phyloP scores from a whole-genome alignment of 1,139 yeast genomes.

The Magnusiomyces sp. region DNA sequence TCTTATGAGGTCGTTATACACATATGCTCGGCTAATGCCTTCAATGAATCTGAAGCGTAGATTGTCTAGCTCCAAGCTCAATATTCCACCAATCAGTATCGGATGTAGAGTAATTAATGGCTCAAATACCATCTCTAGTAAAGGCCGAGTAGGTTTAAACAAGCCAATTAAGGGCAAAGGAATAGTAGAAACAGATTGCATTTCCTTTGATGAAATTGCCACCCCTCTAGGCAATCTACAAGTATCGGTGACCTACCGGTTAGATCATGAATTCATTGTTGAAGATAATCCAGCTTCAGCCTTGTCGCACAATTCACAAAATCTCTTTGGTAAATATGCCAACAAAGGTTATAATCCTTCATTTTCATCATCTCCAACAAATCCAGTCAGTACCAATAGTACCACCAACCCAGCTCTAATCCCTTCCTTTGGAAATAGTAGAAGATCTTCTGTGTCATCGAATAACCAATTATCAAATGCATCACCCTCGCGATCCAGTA shows the following conservation, averaged over 20 bases:
- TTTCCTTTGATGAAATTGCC: slow-evolving; percentile 56
- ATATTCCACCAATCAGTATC: slow-evolving; percentile 36
- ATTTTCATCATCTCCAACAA: not conserved
- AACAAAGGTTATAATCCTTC: no score
- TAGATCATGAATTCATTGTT: slow-evolving; percentile 57
- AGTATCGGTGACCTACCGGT: slow-evolving; percentile 71
- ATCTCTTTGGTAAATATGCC: no score
- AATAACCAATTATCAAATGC: not conserved
- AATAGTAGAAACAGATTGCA: slow-evolving; percentile 50
- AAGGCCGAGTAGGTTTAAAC: slow-evolving; percentile 78
- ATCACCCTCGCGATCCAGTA: slow-evolving; percentile 9
- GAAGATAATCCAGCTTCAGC: slow-evolving; percentile 36
- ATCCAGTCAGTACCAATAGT: not conserved
- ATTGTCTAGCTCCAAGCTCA: slow-evolving; percentile 35
- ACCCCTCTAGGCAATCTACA: slow-evolving; percentile 69
- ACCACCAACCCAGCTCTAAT: no score
- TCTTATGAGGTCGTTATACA: slow-evolving; percentile 64
- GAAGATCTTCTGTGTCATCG: slow-evolving; percentile 2
- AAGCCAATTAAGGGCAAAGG: slow-evolving; percentile 45
- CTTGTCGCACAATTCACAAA: no score
- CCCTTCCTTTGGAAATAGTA: not conserved
- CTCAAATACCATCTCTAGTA: slow-evolving; percentile 63
- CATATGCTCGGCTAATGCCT: slow-evolving; percentile 63
- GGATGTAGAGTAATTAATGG: slow-evolving; percentile 70
- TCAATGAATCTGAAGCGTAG: slow-evolving; percentile 47